These are phyloP conservation scores for Floccularia luteovirens DNA, from an alignment of 768 basidiomycete species.

Conservation along the genomic window DNA sequence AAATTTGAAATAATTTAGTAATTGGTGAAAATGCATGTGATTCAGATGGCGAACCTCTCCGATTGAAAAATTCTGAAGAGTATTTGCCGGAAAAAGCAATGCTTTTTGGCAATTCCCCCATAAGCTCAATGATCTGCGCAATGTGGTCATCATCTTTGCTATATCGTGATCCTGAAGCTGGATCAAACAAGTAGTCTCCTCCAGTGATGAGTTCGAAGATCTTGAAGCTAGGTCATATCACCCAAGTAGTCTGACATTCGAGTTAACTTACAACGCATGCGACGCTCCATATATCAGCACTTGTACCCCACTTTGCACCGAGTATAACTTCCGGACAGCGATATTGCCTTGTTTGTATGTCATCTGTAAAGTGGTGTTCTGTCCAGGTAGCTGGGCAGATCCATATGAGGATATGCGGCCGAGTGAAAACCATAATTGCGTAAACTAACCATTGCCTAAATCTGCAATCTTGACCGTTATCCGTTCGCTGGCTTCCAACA, in stretches of 20 bases:
- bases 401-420: constrained; percentile 1
- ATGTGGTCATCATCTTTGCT: constrained; percentile 97
- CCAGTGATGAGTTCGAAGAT: constrained; percentile 94
- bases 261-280: constrained; percentile 73
- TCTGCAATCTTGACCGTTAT: constrained; percentile 99
- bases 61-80: constrained; percentile 89
- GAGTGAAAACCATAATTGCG: not conserved
- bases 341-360: constrained; percentile 97
- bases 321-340: constrained; percentile 96
- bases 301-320: constrained; percentile 92
- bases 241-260: constrained; percentile 1
- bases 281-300: constrained; percentile 95
- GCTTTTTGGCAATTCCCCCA: not conserved
- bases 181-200: constrained; percentile 97
- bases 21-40: too few species aligned
- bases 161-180: constrained; percentile 89
- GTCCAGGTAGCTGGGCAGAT: constrained; percentile 64
- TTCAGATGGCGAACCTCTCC: too few species aligned
- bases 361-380: constrained; percentile 97
- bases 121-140: constrained; percentile 66
- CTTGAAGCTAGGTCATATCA: constrained; percentile 24
- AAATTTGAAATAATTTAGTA: not conserved
- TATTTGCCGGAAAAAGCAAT: constrained; percentile 45
- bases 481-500: constrained; percentile 27
- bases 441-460: constrained; percentile 74